A percentile compares a stretch with the other conserved stretches of the same genome.
phyloP scores from a whole-genome alignment of 371 early-diverging fungal genomes.

The Mortierella sp. region DNA sequence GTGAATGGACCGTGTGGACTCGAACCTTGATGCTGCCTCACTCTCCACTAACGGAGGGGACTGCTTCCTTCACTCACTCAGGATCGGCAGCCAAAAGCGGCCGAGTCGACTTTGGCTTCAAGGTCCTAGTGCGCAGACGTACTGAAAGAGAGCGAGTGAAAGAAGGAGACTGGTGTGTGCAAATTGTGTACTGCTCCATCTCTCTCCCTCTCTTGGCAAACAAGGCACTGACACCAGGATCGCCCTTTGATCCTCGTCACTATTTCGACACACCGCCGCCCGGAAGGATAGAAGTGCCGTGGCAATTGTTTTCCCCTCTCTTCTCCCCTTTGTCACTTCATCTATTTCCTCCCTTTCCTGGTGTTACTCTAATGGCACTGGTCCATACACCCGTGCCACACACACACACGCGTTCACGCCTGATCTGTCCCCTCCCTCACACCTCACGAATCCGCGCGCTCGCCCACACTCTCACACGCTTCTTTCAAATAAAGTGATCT shows the following conservation, averaged over 20 bases:
- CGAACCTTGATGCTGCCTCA: too few species aligned
- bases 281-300: conserved; percentile 14
- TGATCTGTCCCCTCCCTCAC: not conserved
- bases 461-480: not conserved
- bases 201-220: not conserved
- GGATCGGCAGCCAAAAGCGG: not conserved
- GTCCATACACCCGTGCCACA: not conserved
- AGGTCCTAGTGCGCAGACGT: not conserved
- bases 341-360: not conserved
- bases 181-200: not conserved
- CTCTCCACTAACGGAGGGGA: not conserved
- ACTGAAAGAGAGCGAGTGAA: not conserved
- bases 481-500: not conserved
- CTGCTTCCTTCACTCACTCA: not conserved
- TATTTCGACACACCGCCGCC: not conserved
- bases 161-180: too few species aligned
- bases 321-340: not conserved
- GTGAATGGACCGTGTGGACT: not conserved
- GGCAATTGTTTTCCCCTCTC: not conserved
- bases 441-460: not conserved
- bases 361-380: not conserved
- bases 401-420: not conserved
- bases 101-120: not conserved
- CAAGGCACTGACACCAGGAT: too few species aligned
- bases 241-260: not conserved